phyloP scores from a whole-genome alignment of 768 basidiomycete species.

The Coprinopsis strossmayeri region DNA sequence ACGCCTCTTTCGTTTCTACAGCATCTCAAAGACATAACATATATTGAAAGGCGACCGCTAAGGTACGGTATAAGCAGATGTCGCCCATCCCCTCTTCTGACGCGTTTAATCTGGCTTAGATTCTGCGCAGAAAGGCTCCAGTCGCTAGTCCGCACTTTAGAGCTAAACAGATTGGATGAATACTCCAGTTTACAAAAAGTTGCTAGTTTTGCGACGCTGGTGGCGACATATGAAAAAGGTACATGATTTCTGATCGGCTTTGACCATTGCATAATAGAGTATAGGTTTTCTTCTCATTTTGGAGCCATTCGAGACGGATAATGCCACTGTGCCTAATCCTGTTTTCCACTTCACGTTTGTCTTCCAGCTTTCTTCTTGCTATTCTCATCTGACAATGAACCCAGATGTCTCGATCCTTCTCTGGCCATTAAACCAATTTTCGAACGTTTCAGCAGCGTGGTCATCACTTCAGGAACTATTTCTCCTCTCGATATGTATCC shows the following conservation, averaged over 20 bases:
- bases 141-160: constrained; percentile 88
- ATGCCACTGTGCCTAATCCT: constrained; percentile 97
- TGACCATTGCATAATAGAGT: constrained; percentile 4
- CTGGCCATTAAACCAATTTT: constrained; percentile 97
- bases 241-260: constrained; percentile 1
- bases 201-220: constrained; percentile 91
- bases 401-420: constrained; percentile 93
- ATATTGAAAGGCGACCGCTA: constrained; percentile 90
- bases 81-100: constrained; percentile 2
- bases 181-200: constrained; percentile 91
- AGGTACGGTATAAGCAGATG: constrained; percentile 43
- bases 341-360: constrained; percentile 91
- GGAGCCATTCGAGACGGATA: constrained; percentile 98
- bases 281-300: constrained; percentile 92
- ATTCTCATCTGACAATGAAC: constrained; percentile 12
- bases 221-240: constrained; percentile 98
- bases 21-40: constrained; percentile 98
- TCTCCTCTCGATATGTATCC: constrained; percentile 99
- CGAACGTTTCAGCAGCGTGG: constrained; percentile 95
- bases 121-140: constrained; percentile 97
- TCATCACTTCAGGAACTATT: constrained; percentile 98
- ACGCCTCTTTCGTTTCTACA: constrained; percentile 95
- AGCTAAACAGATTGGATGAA: constrained; percentile 87
- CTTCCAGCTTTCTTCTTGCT: constrained; percentile 1
- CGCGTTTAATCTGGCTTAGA: constrained; percentile 30